These are phyloP conservation scores for Asterophora lycoperdoides DNA, from an alignment of 768 basidiomycete genomes.

Conservation along the genomic window DNA sequence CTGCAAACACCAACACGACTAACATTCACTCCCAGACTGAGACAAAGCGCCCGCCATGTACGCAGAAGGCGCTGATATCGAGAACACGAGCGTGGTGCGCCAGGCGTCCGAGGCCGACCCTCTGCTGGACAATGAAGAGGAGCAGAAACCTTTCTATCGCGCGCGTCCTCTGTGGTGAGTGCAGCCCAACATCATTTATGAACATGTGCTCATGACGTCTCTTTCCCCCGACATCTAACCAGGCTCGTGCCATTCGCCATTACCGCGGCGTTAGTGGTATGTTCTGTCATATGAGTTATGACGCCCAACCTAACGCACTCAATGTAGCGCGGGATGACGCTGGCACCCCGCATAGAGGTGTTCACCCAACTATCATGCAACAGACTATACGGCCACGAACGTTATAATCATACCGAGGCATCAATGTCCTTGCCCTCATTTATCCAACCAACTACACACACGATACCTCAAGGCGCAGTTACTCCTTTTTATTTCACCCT, in stretches of 20 bases:
- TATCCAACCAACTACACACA: not conserved
- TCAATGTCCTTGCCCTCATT: slow-evolving; percentile 3
- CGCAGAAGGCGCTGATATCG: slow-evolving; percentile 16
- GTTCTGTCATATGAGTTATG: slow-evolving; percentile 21
- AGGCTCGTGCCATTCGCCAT: slow-evolving; percentile 82
- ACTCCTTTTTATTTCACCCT: slow-evolving; percentile 24
- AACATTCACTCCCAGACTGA: no score
- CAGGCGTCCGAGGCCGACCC: slow-evolving; percentile 20
- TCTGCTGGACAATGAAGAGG: slow-evolving; percentile 13
- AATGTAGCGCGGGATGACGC: slow-evolving; percentile 76
- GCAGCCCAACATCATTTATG: not conserved
- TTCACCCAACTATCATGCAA: slow-evolving; percentile 77
- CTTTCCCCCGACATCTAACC: not conserved
- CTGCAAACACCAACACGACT: no score
- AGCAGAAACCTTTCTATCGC: slow-evolving; percentile 49
- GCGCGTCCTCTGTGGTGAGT: slow-evolving; percentile 47
- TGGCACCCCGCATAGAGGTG: slow-evolving; percentile 76
- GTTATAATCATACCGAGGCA: slow-evolving; percentile 36
- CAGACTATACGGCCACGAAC: slow-evolving; percentile 39
- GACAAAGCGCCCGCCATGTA: slow-evolving; percentile 16
- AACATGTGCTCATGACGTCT: not conserved
- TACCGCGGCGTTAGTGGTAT: slow-evolving; percentile 58
- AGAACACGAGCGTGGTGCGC: slow-evolving; percentile 9
- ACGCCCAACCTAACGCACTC: slow-evolving; percentile 10
- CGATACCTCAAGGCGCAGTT: slow-evolving; percentile 10